Evolutionary conservation across 345 rosid species (phyloP), one percentile per base, ranked within the genome.

Genomic region (Cardamine resedifolia): DNA sequence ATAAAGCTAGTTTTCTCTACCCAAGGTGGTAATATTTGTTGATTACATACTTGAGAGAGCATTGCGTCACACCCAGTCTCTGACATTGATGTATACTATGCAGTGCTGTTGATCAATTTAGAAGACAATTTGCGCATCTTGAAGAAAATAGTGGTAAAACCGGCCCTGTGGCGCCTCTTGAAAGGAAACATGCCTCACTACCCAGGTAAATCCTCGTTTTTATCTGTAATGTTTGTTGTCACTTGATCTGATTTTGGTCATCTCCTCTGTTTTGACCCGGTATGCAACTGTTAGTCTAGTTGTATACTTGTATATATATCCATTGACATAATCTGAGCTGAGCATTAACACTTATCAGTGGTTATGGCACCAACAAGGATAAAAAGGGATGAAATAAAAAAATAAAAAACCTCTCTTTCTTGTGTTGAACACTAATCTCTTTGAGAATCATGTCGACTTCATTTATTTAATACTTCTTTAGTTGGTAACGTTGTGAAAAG

Each of bases 81-180:
- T 78, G 49, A 78, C 76, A 51, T 76, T 48, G 10, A 44, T 60
- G 8, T 39, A 58, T 75, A 33, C 64, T 52, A 55, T 81, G 56
- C 88, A 94, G 98, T 78, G 98, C 91, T 15, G 85, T 94, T 55
- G 97, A 94, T 82, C 97, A 91, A 68, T 94, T 94, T 71, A 83
- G 85, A 76, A 94, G 86, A 83, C 98, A 91, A 78, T 91, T 94
- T 83, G 89, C 95, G 0, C 87, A 85, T 83, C 95, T 94, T 4
- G 98, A 91, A 79, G 98, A 94, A 73, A 87, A 85, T 58, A 79
- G 81, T 16, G 96, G 94, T 21, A 90, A 90, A 81, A 83, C 80
- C 44, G 89, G 78, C 55, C 88, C 89, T 15, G 89, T 81, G 16
- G 66, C 88, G 36, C 96, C 96, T 19, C 87, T 82, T 2, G 90